These are phyloP conservation scores for Heliamphora exappendiculata DNA, from an alignment of 148 eudicot species.

Conservation along the genomic window DNA sequence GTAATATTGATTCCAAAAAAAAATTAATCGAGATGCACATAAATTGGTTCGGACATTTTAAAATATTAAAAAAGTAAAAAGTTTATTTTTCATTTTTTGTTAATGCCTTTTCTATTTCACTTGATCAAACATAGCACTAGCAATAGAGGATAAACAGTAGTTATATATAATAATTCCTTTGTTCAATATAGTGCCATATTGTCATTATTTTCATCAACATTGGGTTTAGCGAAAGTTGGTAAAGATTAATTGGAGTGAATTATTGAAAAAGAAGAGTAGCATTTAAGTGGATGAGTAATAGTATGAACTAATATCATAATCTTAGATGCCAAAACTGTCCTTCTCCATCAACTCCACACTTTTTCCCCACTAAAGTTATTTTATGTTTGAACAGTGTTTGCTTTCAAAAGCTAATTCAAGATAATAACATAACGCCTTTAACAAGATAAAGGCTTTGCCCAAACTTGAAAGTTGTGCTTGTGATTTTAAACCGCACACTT, in stretches of 20 bases:
- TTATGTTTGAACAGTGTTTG: neutral
- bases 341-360: conserved; percentile 1
- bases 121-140: neutral
- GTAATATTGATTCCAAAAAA: no score
- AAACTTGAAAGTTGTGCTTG: neutral
- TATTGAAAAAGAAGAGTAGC: neutral
- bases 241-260: neutral
- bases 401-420: neutral
- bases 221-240: neutral
- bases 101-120: neutral
- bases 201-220: neutral
- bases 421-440: neutral
- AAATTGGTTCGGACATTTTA: no score
- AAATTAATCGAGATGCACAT: no score
- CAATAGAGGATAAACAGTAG: neutral
- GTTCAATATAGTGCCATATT: neutral
- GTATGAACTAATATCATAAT: neutral
- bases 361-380: neutral
- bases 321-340: conserved; percentile 7
- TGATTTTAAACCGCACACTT: neutral
- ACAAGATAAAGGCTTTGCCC: neutral
- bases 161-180: neutral
- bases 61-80: neutral
- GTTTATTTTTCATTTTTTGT: neutral
- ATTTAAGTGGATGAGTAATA: neutral